Conservation (phyloP, 2,329 filamentous ascomycete genomes). For the Nannizzia gypsea region DNA sequence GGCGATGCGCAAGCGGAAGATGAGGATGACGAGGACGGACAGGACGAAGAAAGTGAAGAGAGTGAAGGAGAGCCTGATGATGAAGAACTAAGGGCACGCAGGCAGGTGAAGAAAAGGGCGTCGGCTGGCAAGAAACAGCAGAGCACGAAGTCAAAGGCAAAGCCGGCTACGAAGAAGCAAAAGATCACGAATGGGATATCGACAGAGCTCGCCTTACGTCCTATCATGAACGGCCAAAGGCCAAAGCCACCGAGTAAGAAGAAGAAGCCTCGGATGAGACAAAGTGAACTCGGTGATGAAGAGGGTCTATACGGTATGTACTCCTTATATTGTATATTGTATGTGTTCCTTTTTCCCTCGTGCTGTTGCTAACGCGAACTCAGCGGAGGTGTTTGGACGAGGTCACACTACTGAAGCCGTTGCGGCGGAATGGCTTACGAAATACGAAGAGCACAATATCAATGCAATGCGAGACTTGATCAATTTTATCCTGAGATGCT, state of each 20-base stretch:
- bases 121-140: constrained; percentile 40
- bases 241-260: constrained; percentile 34
- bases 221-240: constrained; percentile 35
- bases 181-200: constrained; percentile 41
- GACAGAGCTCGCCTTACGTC: constrained; percentile 44
- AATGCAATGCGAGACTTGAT: constrained; percentile 47
- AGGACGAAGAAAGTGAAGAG: constrained; percentile 24
- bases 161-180: constrained; percentile 41
- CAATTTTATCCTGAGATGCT: constrained; percentile 52
- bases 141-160: constrained; percentile 27
- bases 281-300: constrained; percentile 40
- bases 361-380: neutral
- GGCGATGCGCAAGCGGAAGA: constrained; percentile 21
- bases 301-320: constrained; percentile 46
- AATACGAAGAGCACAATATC: constrained; percentile 45
- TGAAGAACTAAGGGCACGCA: constrained; percentile 24
- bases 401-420: constrained; percentile 44
- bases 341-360: neutral
- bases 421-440: constrained; percentile 46
- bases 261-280: constrained; percentile 41
- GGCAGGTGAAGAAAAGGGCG: constrained; percentile 27
- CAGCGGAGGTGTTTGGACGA: constrained; percentile 49
- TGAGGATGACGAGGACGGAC: constrained; percentile 18
- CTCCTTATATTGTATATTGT: constrained; percentile 9
- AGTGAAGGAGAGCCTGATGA: constrained; percentile 19